Evolutionary conservation across 176 grass and related monocot species (phyloP), one percentile per base, ranked within the genome.

Genomic region (Tillandsia fasciculata): DNA sequence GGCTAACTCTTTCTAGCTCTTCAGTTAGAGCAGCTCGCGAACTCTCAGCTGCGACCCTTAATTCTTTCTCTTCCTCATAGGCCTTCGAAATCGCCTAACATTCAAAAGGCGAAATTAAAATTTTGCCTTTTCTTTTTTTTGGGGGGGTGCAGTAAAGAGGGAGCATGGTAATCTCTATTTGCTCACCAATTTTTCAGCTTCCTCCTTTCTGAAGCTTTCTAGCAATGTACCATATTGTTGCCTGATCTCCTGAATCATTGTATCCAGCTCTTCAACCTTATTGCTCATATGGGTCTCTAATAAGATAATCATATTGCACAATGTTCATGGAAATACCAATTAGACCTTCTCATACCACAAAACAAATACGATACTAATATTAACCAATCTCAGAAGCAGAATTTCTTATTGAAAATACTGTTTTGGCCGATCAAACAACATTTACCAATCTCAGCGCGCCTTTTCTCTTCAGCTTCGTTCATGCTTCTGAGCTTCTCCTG

Each of bases 361-460:
- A 22, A 15, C 22, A 61, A 61, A n/a, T 18, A 61, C 14, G 22
- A 61, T 18, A 61, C 22, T 23, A 20, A 20, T 9, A 61, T 18
- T 61, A 61, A 23, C 56, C 15, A 61, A 61, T 17, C 22, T 61
- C 56, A 61, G 13, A 9, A 18, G 17, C 56, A 14, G 13, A 61
- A 61, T 20, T 20, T 18, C 10, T 57, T 61, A 61, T 20, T 22
- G 6, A 61, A 23, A 61, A n/a, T 61, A 9, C 6, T 61, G 15
- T 61, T 61, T 61, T 23, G 56, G n/a, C n/a, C 56, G 22, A 61
- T 20, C 3, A 52, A 49, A 18, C 13, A 64, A 61, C 20, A 10
- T 73, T 79, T 87, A 99, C 95, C 95, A 67, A 94, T 76, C 29
- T 99, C 87, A 0, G 69, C 22, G 28, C 86, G 87, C 0, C 77